These are phyloP conservation scores for Cucurbita moschata DNA, from an alignment of 306 rosid species.

Conservation along the genomic window DNA sequence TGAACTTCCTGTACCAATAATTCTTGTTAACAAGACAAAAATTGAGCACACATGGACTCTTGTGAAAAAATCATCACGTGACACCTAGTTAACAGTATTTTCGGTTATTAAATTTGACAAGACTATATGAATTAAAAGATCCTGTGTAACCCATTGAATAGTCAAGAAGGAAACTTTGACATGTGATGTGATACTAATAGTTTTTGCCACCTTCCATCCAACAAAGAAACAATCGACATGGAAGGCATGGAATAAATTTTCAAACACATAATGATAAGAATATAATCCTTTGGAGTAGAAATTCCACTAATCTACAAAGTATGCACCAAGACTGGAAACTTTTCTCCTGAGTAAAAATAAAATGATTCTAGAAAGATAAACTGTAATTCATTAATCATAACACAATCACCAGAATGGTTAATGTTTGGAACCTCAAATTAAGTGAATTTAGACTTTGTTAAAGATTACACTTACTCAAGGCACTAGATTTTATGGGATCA, in stretches of 20 bases:
- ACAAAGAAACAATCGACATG: not conserved
- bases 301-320: not conserved
- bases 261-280: not conserved
- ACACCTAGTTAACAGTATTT: not conserved
- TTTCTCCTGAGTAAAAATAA: not conserved
- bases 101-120: not conserved
- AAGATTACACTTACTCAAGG: constrained; percentile 58
- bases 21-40: constrained; percentile 10
- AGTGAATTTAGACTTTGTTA: not conserved
- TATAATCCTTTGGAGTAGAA: not conserved
- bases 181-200: not conserved
- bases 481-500: constrained; percentile 60
- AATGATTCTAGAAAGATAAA: not conserved
- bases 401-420: not conserved
- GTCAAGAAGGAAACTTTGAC: not conserved
- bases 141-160: not conserved
- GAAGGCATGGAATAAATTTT: not conserved
- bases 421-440: no score
- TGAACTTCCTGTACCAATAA: constrained; percentile 64
- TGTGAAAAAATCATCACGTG: not conserved
- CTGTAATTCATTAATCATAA: not conserved
- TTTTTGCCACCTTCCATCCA: not conserved
- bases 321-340: not conserved
- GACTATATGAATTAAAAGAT: not conserved
- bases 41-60: not conserved